phyloP scores from a whole-genome alignment of 176 grass and related monocot species.

The Typha latifolia region DNA sequence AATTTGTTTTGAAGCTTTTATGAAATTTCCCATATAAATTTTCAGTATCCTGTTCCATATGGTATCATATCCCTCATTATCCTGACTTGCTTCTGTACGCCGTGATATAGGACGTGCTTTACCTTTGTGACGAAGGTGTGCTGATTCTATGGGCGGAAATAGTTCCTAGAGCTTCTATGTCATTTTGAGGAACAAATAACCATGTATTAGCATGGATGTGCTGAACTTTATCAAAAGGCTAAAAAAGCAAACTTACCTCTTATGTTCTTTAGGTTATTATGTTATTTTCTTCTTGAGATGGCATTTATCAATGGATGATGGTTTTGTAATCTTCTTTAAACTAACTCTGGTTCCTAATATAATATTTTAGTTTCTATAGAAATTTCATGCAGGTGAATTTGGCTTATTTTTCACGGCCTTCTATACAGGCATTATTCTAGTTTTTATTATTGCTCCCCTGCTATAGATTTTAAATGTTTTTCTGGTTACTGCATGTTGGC shows the following conservation, averaged over 20 bases:
- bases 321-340: not conserved
- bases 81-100: not conserved
- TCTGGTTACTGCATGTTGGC: too few relatives aligned
- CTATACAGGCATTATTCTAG: too few relatives aligned
- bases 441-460: too few relatives aligned
- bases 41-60: not conserved
- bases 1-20: not conserved
- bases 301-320: not conserved
- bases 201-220: not conserved
- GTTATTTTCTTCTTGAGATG: not conserved
- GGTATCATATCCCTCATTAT: not conserved
- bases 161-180: not conserved
- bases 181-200: not conserved
- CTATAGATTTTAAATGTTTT: too few relatives aligned
- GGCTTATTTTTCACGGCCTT: too few relatives aligned
- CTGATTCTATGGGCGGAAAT: not conserved
- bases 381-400: not conserved
- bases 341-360: not conserved
- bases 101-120: not conserved
- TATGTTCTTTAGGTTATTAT: not conserved
- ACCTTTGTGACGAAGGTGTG: not conserved
- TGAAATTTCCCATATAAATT: not conserved
- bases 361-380: not conserved
- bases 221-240: not conserved
- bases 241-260: not conserved